Conservation (phyloP, 2,329 filamentous ascomycete genomes). For the Calonectria pseudoreteaudii region DNA sequence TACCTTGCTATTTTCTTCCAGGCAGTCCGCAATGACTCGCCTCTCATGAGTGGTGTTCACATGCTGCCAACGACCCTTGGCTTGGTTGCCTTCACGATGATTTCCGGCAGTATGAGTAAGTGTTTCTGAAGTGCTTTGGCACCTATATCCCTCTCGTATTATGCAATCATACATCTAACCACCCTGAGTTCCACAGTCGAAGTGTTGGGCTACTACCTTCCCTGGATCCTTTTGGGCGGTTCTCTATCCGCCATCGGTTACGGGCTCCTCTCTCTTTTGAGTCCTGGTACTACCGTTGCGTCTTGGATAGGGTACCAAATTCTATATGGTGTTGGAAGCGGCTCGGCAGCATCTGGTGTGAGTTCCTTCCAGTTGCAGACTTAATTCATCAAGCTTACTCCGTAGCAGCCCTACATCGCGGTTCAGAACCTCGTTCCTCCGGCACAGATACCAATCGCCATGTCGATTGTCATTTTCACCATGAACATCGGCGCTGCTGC, state of each 20-base stretch:
- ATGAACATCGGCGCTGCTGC: neutral
- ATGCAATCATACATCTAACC: too few species aligned
- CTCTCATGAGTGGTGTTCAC: conserved; percentile 38
- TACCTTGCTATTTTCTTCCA: conserved; percentile 42
- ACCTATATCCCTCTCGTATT: too few species aligned
- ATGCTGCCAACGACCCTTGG: conserved; percentile 18
- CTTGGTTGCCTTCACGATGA: neutral
- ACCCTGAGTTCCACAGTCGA: neutral
- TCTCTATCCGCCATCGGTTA: neutral
- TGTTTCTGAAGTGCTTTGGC: neutral
- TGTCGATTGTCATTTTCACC: neutral
- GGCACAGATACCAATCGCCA: neutral
- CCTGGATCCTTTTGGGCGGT: neutral
- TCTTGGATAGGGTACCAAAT: conserved; percentile 10
- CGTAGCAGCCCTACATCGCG: neutral
- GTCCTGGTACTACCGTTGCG: neutral
- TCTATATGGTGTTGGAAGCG: neutral
- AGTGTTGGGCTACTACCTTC: neutral
- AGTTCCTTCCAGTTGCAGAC: too few species aligned
- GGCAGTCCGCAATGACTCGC: conserved; percentile 27
- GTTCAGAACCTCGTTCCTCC: neutral
- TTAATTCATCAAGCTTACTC: neutral
- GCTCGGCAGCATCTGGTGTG: neutral
- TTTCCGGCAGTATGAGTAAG: neutral
- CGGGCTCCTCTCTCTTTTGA: neutral